Conservation (phyloP, 2,329 filamentous ascomycete genomes). For the Venturia effusa region DNA sequence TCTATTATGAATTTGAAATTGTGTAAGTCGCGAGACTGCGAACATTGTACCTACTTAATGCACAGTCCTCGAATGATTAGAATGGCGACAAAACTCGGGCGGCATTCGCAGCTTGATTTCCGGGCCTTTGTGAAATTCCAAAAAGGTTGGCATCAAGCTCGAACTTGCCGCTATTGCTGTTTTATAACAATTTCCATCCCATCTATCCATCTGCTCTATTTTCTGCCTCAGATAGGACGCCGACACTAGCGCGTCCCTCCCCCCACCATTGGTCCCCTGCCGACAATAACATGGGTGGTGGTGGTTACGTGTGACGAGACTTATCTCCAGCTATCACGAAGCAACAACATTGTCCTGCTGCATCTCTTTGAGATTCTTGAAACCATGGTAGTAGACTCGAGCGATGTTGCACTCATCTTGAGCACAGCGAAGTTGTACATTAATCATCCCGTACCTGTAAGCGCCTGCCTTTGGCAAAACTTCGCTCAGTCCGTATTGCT, state of each 20-base stretch:
- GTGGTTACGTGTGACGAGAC: background rate
- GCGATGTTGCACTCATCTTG: background rate
- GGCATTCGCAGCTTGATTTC: background rate
- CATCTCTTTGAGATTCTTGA: background rate
- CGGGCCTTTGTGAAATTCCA: background rate
- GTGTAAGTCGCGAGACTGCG: conserved; percentile 7
- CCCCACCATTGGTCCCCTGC: background rate
- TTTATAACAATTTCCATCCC: background rate
- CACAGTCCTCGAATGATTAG: background rate
- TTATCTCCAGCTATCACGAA: background rate
- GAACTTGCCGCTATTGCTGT: background rate
- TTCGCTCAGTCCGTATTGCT: background rate
- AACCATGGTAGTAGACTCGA: background rate
- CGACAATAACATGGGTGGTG: background rate
- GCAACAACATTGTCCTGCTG: background rate
- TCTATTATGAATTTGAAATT: conserved; percentile 93
- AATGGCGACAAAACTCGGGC: background rate
- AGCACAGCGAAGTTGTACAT: background rate
- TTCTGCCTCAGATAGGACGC: background rate
- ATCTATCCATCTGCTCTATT: background rate
- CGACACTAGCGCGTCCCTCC: background rate
- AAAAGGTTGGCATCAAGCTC: background rate
- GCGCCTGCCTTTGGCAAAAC: background rate
- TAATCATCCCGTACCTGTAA: background rate
- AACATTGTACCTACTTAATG: background rate